A percentile compares a stretch with the other conserved stretches of the same genome.
phyloP scores from a whole-genome alignment of 192 early-diverging fungal species.

The Coemansia sp. region DNA sequence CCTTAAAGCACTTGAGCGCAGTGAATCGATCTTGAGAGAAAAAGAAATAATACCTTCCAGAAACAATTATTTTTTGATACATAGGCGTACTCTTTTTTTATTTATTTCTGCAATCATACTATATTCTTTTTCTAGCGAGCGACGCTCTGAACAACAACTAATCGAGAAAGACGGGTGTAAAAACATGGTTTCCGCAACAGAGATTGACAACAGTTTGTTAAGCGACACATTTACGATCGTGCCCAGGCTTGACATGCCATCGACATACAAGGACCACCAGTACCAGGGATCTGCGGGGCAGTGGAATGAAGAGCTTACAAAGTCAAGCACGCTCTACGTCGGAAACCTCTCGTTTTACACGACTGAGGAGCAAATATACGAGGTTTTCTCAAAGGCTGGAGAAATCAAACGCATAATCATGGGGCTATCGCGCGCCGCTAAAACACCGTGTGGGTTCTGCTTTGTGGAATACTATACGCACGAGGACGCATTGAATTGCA shows the following conservation, averaged over 20 bases:
- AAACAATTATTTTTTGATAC: too few relatives aligned
- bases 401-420: slow-evolving; percentile 99
- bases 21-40: too few relatives aligned
- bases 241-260: slow-evolving; percentile 72
- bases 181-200: slow-evolving; percentile 6
- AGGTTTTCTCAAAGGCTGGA: slow-evolving; percentile 94
- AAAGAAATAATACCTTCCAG: too few relatives aligned
- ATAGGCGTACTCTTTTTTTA: too few relatives aligned
- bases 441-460: slow-evolving; percentile 98
- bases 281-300: slow-evolving; percentile 57
- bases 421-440: slow-evolving; percentile 89
- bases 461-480: slow-evolving; percentile 99
- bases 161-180: background rate
- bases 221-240: slow-evolving; percentile 57
- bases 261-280: slow-evolving; percentile 81
- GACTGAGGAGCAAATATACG: slow-evolving; percentile 97
- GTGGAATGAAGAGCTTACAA: slow-evolving; percentile 35
- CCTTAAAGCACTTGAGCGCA: too few relatives aligned
- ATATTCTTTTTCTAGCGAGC: too few relatives aligned
- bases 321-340: slow-evolving; percentile 86
- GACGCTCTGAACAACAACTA: too few relatives aligned
- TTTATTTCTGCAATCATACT: background rate
- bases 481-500: slow-evolving; percentile 86
- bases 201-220: slow-evolving; percentile 27
- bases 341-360: slow-evolving; percentile 98